Evolutionary conservation across 2,329 filamentous ascomycete genomes (phyloP).

Genomic region (Coniochaeta sp.): DNA sequence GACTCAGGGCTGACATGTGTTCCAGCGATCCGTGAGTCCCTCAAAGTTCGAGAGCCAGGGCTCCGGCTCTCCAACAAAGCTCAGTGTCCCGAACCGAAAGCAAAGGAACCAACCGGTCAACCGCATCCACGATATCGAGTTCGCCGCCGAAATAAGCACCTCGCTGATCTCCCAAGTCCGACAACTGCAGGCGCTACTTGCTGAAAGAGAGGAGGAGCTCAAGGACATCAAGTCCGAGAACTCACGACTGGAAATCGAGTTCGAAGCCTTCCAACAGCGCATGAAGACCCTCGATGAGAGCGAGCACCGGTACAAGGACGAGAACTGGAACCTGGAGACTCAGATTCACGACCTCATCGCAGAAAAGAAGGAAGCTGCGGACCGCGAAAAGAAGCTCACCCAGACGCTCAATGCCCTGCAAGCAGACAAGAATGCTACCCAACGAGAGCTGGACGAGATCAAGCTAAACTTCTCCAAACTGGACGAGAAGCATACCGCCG

Average conservation of each 20-base stretch:
- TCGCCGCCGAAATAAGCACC: constrained; percentile 96
- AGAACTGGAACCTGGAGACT: constrained; percentile 96
- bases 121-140: constrained; percentile 91
- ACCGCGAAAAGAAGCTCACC: constrained; percentile 75
- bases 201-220: constrained; percentile 81
- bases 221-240: constrained; percentile 69
- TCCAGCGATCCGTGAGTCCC: constrained; percentile 63
- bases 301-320: constrained; percentile 93
- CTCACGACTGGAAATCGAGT: constrained; percentile 73
- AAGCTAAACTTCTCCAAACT: constrained; percentile 74
- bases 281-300: constrained; percentile 83
- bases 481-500: constrained; percentile 68
- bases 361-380: constrained; percentile 65
- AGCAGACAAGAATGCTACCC: constrained; percentile 67
- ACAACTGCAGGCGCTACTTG: constrained; percentile 75
- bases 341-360: constrained; percentile 78
- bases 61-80: constrained; percentile 80
- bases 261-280: constrained; percentile 71
- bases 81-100: constrained; percentile 79
- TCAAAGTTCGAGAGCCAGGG: constrained; percentile 79
- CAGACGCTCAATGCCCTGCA: constrained; percentile 64
- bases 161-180: constrained; percentile 91
- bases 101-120: constrained; percentile 84
- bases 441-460: constrained; percentile 87
- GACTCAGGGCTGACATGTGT: neutral